Base-by-base conservation (phyloP, 345 rosid species). In the Populus euphratica region DNA sequence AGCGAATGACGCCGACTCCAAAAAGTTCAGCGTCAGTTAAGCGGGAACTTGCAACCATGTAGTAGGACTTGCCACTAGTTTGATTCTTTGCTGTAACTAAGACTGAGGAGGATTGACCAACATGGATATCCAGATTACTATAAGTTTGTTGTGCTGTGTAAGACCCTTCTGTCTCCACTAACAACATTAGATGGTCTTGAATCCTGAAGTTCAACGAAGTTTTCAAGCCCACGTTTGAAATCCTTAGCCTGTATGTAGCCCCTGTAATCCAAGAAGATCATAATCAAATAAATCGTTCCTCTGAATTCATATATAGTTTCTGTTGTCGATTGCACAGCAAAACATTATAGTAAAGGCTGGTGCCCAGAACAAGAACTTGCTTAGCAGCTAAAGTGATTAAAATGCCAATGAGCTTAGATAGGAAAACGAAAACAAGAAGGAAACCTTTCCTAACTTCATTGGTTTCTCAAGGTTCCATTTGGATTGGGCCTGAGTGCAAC, bases 131-230 rank as follows among this genome's bases (percentile, higher is more conserved):
- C 68, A 87, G 68, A 70, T 79, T 80, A 33, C 69, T 67, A 23
- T 82, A 77, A 29, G 23, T 10, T 63, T 84, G 76, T 62, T 86
- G 81, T 17, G 75, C 64, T 2, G 84, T 74, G 78, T 88, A 81
- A 13, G 88, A 88, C 8, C 86, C 90, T 74, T 86, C 90, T 31
- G 85, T 81, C 87, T 84, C 85, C 23, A 84, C 87, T 49, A 88
- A 61, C 69, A 75, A 54, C 78, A 88, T 17, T 0, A 69, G 63
- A 49, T 91, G 86, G 9, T 77, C 82, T 74, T 83, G 66, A 50
- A 83, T 86, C 25, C 83, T 79, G 74, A 83, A 86, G 73, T 86
- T 86, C 62, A 86, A 72, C 38, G 76, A 71, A 25, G 80, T 62
- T 23, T 72, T 65, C 76, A 74, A 74, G 20, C 86, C 85, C 67